Base-by-base conservation (phyloP, 768 basidiomycete species). In the Arthromyces matolae region DNA sequence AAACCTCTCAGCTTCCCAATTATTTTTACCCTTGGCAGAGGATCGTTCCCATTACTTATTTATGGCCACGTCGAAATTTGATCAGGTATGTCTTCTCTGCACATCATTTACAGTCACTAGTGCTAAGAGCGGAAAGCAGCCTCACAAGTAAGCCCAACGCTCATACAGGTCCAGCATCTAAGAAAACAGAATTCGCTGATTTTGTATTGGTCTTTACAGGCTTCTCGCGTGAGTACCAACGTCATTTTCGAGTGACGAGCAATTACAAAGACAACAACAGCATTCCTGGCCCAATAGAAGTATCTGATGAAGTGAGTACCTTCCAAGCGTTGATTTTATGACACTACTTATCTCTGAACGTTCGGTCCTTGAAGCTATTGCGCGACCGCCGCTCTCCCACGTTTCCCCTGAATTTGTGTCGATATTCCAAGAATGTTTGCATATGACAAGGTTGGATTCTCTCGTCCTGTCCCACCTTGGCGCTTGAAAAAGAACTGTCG, bases 321-420 rank as follows among this genome's bases (percentile, higher is more conserved):
- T 23, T 33, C 28, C 8, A 37, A 6, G n/a, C 6, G 2, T n/a
- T 39, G 47, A 18, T 13, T 25, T 40, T 35, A 3, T 18, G 2
- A 12, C n/a, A 23, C 20, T 16, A 24, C 32, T 27, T 20, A 22
- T 4, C 19, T 27, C 7, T 16, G 10, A 31, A 24, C 37, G 83
- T n/a, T n/a, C n/a, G 72, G 91, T 94, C 49, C 82, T 93, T 56
- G 75, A 71, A 49, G 87, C 89, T 56, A 89, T 93, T 65, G 89
- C 91, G 1, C 86, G 84, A 52, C 87, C 87, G 1, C 79, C 83
- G 34, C 70, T 89, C 67, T 86, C 85, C 35, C 91, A 93, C 65
- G 81, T 89, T 59, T 83, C 86, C n/a, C 80, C 82, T 9, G 87
- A 86, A 22, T 93, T 95, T 61, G 77, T 87, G 16, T 75, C 81